Evolutionary conservation across 352 stramenopile genomes (phyloP).

Genomic region (Pythium rishiriense): DNA sequence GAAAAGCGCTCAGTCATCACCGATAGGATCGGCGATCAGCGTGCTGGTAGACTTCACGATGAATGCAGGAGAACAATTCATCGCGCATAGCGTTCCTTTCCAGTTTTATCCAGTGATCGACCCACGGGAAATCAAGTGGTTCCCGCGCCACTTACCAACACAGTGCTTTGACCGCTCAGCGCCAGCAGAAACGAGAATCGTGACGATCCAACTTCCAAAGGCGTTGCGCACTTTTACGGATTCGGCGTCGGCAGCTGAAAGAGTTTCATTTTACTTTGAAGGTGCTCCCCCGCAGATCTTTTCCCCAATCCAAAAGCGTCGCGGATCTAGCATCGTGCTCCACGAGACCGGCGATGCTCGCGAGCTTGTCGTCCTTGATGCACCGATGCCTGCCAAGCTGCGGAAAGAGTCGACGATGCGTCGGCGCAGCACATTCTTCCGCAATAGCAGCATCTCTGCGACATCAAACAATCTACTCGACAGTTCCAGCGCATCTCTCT

Average conservation of each 20-base stretch:
- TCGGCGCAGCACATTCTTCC: slow-evolving; percentile 47
- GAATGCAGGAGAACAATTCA: slow-evolving; percentile 76
- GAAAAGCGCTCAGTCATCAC: slow-evolving; percentile 17
- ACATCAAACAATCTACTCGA: slow-evolving; percentile 39
- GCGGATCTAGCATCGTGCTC: slow-evolving; percentile 47
- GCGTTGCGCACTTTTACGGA: slow-evolving; percentile 43
- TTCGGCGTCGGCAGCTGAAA: slow-evolving; percentile 34
- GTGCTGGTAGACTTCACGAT: slow-evolving; percentile 75
- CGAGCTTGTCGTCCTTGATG: slow-evolving; percentile 44
- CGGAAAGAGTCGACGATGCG: slow-evolving; percentile 46
- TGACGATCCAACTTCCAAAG: slow-evolving; percentile 57
- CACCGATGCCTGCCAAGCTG: slow-evolving; percentile 30
- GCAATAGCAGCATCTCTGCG: slow-evolving; percentile 53
- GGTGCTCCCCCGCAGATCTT: slow-evolving; percentile 39
- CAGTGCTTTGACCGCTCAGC: slow-evolving; percentile 38
- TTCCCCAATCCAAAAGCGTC: slow-evolving; percentile 33
- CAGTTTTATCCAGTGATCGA: slow-evolving; percentile 62
- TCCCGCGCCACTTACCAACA: slow-evolving; percentile 52
- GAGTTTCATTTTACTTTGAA: slow-evolving; percentile 63
- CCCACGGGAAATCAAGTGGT: slow-evolving; percentile 51
- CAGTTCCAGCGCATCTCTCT: slow-evolving; percentile 16
- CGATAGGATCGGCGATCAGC: slow-evolving; percentile 27
- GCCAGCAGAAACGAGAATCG: slow-evolving; percentile 40
- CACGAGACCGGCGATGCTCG: slow-evolving; percentile 46
- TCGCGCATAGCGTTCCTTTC: slow-evolving; percentile 67